Evolutionary conservation across 1,284 basidiomycete species (phyloP).

Genomic region (Rhodotorula sp.): DNA sequence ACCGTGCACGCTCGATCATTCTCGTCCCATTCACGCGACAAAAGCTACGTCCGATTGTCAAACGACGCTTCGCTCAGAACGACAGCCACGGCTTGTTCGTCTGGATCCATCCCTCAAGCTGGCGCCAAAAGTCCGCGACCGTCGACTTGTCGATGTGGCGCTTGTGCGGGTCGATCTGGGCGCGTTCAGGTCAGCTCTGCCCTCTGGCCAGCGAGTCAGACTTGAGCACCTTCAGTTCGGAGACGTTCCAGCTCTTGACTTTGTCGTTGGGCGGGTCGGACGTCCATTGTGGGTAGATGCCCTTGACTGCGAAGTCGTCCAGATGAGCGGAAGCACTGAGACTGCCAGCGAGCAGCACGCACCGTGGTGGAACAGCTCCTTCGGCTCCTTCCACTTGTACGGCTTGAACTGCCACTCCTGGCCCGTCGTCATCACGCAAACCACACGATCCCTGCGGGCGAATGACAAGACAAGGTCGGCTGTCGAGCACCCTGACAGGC

Average conservation of each 20-base stretch:
- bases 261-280: conserved; percentile 85
- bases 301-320: conserved; percentile 67
- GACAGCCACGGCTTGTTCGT: conserved; percentile 71
- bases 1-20: no score
- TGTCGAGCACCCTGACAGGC: neutral
- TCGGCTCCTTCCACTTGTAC: conserved; percentile 94
- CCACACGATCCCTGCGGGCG: conserved; percentile 71
- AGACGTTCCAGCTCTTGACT: conserved; percentile 95
- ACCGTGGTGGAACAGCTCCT: conserved; percentile 90
- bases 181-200: neutral
- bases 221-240: conserved; percentile 75
- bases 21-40: no score
- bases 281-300: conserved; percentile 87
- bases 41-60: neutral
- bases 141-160: conserved; percentile 94
- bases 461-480: neutral
- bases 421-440: conserved; percentile 95
- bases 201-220: neutral
- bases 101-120: conserved; percentile 79
- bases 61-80: conserved; percentile 1
- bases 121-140: conserved; percentile 93
- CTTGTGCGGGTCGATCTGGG: conserved; percentile 79
- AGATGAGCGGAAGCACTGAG: neutral
- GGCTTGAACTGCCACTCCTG: conserved; percentile 97
- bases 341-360: conserved; percentile 39